Base-by-base conservation (phyloP, 2,329 filamentous ascomycete species). In the Fusarium camptoceras region DNA sequence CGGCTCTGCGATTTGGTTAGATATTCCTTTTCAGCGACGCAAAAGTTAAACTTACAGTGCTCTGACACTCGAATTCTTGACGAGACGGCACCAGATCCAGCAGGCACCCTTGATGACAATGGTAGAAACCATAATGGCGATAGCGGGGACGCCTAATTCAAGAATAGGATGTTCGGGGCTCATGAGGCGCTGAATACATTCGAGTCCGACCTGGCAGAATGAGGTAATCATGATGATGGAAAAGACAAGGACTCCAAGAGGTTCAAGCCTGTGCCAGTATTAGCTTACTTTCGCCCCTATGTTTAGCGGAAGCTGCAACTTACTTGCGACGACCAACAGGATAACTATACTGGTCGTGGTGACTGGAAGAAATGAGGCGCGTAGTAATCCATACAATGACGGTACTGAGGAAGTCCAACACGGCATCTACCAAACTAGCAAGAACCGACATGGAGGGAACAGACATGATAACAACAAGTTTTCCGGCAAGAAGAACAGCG, bases 1-100 rank as follows among this genome's bases (percentile, higher is more conserved):
- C 82, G 34, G 85, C 85, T 56, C 83, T 84, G 47, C 31, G 55
- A n/a, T 25, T 53, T 44, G 24, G 39, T 70, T 64, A 68, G 63
- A 54, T 14, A 28, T 27, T 8, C 18, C 20, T 12, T 41, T 10
- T n/a, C 14, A 27, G 34, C 20, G 12, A 47, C 34, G 43, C 16
- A 37, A 39, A 49, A 62, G n/a, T 15, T 41, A 16, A 27, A 82
- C 85, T 78, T 78, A 87, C 71, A 97, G 83, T 3, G 94, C 93
- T 77, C 94, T 93, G 7, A 97, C 94, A 66, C 91, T 93, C 4
- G 92, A 94, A 78, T 97, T 97, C 72, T 89, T 93, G 70, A 97
- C 92, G 34, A 96, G 79, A 9, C 94, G 91, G 78, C 93, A 97
- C 92, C 92, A 97, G 41, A 97, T 76, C 92, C 93, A 97, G 80